Conservation (phyloP, 108 stramenopile species). For the Nitzschia sp. region DNA sequence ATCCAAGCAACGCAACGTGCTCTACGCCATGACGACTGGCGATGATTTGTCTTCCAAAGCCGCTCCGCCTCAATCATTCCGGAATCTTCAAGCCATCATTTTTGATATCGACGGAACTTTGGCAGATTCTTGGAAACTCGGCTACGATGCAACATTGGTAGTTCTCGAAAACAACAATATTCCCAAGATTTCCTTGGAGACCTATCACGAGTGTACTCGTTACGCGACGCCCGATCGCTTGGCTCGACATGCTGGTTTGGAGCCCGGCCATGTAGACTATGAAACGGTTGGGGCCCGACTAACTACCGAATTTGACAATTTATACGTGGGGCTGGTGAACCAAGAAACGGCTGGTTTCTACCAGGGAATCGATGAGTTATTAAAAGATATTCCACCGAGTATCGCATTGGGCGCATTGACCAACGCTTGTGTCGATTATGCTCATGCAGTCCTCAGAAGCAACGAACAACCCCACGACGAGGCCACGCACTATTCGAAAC, state of each 20-base stretch:
- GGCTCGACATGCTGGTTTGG: conserved; percentile 81
- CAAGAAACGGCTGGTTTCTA: conserved; percentile 77
- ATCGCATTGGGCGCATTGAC: conserved; percentile 75
- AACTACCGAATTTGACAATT: conserved; percentile 72
- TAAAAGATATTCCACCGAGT: conserved; percentile 30
- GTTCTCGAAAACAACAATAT: conserved; percentile 68
- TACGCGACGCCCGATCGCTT: conserved; percentile 82
- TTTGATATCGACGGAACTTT: conserved; percentile 89
- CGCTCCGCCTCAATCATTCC: no score
- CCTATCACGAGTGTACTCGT: conserved; percentile 70
- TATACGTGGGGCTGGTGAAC: conserved; percentile 74
- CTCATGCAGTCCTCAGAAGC: conserved; percentile 77
- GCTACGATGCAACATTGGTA: conserved; percentile 75
- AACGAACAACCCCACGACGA: conserved; percentile 28
- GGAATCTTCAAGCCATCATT: conserved; percentile 49
- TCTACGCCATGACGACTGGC: no score
- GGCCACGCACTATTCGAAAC: conserved; percentile 35
- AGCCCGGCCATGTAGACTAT: conserved; percentile 57
- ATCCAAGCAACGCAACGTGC: no score
- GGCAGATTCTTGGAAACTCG: conserved; percentile 84
- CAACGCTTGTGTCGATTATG: conserved; percentile 85
- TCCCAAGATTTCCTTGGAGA: conserved; percentile 50
- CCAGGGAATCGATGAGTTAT: conserved; percentile 59
- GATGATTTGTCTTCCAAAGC: no score
- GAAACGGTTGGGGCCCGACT: conserved; percentile 55